Percentiles rank a stretch among this genome's conserved stretches.
These are phyloP conservation scores for Epichloe festucae DNA, from an alignment of 2,329 filamentous ascomycete species.

Conservation along the genomic window DNA sequence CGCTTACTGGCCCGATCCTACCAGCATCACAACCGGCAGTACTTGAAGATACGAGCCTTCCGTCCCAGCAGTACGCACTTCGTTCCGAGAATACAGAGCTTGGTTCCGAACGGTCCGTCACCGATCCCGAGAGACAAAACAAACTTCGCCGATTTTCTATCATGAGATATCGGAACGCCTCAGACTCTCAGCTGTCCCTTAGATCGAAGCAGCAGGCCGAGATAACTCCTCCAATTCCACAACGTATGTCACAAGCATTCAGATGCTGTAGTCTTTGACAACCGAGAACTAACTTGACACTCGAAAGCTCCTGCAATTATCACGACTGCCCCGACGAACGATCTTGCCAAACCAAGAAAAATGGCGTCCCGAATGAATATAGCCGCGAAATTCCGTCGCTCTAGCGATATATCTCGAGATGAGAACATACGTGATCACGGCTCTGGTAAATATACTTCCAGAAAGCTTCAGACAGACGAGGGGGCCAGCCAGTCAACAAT, in stretches of 20 bases:
- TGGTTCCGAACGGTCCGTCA: not conserved
- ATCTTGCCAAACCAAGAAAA: constrained; percentile 39
- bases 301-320: constrained; percentile 61
- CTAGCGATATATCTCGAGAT: constrained; percentile 31
- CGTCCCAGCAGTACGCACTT: constrained; percentile 12
- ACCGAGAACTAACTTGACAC: not conserved
- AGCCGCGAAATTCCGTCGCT: constrained; percentile 38
- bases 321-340: constrained; percentile 75
- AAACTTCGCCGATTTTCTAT: constrained; percentile 54
- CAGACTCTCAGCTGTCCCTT: constrained; percentile 74
- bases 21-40: constrained; percentile 5
- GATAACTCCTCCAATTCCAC: constrained; percentile 44
- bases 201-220: constrained; percentile 57
- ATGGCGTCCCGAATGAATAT: constrained; percentile 43
- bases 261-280: not conserved
- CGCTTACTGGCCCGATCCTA: constrained; percentile 6
- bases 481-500: constrained; percentile 18
- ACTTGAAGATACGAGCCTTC: constrained; percentile 6
- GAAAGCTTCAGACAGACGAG: constrained; percentile 11
- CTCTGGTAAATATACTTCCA: not conserved
- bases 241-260: constrained; percentile 30
- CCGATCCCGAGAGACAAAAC: constrained; percentile 24
- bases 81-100: constrained; percentile 33
- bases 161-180: constrained; percentile 80
- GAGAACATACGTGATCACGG: constrained; percentile 7